Evolutionary conservation across 2,329 filamentous ascomycete genomes (phyloP).

Genomic region (Pezicula carpinea): DNA sequence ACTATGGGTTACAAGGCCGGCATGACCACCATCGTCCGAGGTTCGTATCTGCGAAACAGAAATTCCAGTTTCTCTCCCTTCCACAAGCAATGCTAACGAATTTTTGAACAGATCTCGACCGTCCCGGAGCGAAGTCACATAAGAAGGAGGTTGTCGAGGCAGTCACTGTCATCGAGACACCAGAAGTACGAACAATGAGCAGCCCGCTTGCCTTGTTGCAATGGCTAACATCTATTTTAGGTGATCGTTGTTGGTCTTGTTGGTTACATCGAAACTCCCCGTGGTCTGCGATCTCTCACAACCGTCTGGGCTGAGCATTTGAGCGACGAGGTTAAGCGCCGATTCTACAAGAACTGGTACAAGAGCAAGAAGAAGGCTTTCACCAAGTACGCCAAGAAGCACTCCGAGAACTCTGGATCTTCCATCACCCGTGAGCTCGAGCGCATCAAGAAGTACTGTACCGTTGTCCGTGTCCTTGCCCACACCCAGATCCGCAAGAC

Average conservation of each 20-base stretch:
- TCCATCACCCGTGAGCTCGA: slow-evolving; percentile 96
- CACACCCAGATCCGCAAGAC: slow-evolving; percentile 99
- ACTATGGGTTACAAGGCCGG: slow-evolving; percentile 99
- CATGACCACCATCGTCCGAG: slow-evolving; percentile 99
- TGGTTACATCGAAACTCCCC: slow-evolving; percentile 99
- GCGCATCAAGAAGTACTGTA: slow-evolving; percentile 99
- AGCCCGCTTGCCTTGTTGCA: slow-evolving; percentile 75
- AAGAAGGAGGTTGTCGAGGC: slow-evolving; percentile 97
- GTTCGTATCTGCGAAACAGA: slow-evolving; percentile 31
- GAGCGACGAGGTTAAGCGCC: slow-evolving; percentile 96
- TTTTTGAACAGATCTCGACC: slow-evolving; percentile 60
- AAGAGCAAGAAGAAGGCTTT: slow-evolving; percentile 99
- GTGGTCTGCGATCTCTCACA: slow-evolving; percentile 97
- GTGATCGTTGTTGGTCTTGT: slow-evolving; percentile 99
- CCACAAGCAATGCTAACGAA: background rate
- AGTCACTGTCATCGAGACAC: slow-evolving; percentile 83
- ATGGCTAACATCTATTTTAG: slow-evolving; percentile 69
- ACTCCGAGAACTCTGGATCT: slow-evolving; percentile 87
- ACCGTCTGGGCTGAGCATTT: slow-evolving; percentile 99
- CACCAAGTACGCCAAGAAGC: slow-evolving; percentile 99
- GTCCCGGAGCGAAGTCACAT: slow-evolving; percentile 98
- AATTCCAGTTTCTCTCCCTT: background rate
- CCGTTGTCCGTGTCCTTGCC: slow-evolving; percentile 96
- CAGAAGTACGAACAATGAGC: slow-evolving; percentile 83
- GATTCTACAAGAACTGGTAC: slow-evolving; percentile 99